Evolutionary conservation across 129 eudicot species (phyloP).

Genomic region (Artemisia argyi): DNA sequence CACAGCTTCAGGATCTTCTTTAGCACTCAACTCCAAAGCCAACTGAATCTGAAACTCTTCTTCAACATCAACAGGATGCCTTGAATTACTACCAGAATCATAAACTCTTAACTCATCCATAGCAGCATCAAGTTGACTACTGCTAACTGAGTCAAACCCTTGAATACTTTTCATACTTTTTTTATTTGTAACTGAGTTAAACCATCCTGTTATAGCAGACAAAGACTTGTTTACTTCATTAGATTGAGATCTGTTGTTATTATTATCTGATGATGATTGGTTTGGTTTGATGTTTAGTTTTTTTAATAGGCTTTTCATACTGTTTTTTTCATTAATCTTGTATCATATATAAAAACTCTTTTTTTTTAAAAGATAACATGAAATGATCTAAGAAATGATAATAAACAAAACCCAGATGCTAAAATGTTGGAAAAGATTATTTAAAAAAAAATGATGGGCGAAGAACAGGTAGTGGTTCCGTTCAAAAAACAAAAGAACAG

Average conservation of each 20-base stretch:
- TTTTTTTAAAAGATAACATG: conserved; percentile 26
- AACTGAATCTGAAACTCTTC: conserved; percentile 90
- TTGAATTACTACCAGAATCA: conserved; percentile 55
- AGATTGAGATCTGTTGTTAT: conserved; percentile 23
- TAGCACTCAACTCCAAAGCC: conserved; percentile 95
- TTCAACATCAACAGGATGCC: conserved; percentile 72
- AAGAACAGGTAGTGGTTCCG: background rate
- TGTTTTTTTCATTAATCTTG: conserved; percentile 6
- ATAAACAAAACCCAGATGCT: conserved; percentile 12
- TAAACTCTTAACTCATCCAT: conserved; percentile 50
- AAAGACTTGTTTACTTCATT: background rate
- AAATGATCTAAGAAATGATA: conserved; percentile 35
- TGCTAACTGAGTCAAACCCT: conserved; percentile 65
- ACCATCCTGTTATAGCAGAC: conserved; percentile 72
- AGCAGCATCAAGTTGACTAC: conserved; percentile 69
- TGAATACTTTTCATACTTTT: conserved; percentile 46
- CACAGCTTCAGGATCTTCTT: conserved; percentile 96
- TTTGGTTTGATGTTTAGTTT: conserved; percentile 65
- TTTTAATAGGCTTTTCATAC: conserved; percentile 84
- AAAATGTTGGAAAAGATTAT: background rate
- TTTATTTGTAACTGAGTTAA: conserved; percentile 69
- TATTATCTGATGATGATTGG: conserved; percentile 50
- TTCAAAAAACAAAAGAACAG: background rate
- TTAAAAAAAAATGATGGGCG: background rate
- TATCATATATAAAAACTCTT: too few species aligned